Evolutionary conservation across 768 basidiomycete genomes (phyloP).

Genomic region (Xerocomellus intermedius): DNA sequence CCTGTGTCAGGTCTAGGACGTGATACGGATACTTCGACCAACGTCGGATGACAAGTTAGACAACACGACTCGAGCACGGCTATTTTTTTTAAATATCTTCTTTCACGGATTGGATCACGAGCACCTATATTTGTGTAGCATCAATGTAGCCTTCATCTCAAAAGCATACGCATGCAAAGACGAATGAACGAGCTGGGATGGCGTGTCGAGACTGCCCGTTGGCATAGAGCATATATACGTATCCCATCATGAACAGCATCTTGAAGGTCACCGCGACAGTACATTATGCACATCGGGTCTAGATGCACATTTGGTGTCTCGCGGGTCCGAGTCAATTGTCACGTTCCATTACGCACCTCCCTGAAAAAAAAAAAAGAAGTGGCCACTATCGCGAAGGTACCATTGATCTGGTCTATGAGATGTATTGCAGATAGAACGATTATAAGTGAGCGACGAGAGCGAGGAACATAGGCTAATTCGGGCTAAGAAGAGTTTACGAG

Average conservation of each 20-base stretch:
- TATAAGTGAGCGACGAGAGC: slow-evolving; percentile 21
- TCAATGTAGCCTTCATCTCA: slow-evolving; percentile 29
- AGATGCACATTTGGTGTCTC: no score
- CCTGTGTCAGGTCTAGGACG: slow-evolving; percentile 43
- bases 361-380: no score
- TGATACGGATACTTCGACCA: no score
- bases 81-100: background rate
- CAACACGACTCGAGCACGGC: background rate
- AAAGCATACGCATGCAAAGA: slow-evolving; percentile 9
- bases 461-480: slow-evolving; percentile 22
- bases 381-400: no score
- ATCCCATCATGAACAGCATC: no score
- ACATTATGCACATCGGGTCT: no score
- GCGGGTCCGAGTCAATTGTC: no score
- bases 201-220: background rate
- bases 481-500: slow-evolving; percentile 1
- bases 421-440: slow-evolving; percentile 29
- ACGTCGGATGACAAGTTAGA: background rate
- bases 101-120: slow-evolving; percentile 19
- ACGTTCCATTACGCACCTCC: no score
- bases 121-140: slow-evolving; percentile 21
- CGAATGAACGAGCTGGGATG: slow-evolving; percentile 2
- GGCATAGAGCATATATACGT: no score
- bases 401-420: slow-evolving; percentile 18
- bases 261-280: no score